Percentiles rank a stretch among this genome's conserved stretches.
phyloP scores from a whole-genome alignment of 1,139 yeast genomes.

The Taphrina sp. region DNA sequence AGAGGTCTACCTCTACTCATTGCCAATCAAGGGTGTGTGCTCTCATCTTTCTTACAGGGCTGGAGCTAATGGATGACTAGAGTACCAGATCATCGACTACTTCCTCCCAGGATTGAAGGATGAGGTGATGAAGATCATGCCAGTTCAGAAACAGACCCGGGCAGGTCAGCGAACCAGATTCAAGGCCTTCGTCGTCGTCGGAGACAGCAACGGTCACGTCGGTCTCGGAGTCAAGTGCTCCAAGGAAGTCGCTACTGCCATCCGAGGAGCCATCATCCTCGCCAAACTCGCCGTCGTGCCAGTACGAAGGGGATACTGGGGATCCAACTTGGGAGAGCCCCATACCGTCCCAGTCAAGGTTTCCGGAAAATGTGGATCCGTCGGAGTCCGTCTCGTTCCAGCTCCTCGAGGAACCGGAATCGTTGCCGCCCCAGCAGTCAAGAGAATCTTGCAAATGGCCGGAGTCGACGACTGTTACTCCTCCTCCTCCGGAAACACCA shows the following conservation, averaged over 20 bases:
- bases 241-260: conserved; percentile 99
- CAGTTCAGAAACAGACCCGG: conserved; percentile 99
- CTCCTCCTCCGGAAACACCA: conserved; percentile 97
- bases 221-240: conserved; percentile 99
- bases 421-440: conserved; percentile 99
- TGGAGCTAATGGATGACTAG: conserved; percentile 47
- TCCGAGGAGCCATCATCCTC: conserved; percentile 98
- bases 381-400: conserved; percentile 95
- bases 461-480: conserved; percentile 99
- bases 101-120: conserved; percentile 94
- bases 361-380: conserved; percentile 68
- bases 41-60: not conserved
- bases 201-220: conserved; percentile 99
- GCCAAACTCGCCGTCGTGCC: conserved; percentile 99
- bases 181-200: conserved; percentile 99
- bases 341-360: conserved; percentile 98
- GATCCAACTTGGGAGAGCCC: conserved; percentile 99
- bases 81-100: conserved; percentile 96
- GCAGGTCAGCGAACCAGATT: conserved; percentile 99
- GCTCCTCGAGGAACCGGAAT: conserved; percentile 99
- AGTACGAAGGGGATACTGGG: conserved; percentile 99
- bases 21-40: conserved; percentile 73
- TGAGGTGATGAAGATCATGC: conserved; percentile 97
- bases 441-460: conserved; percentile 97
- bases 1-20: conserved; percentile 98